phyloP scores from a whole-genome alignment of 352 stramenopile species.

The Phytophthora agathidicida region DNA sequence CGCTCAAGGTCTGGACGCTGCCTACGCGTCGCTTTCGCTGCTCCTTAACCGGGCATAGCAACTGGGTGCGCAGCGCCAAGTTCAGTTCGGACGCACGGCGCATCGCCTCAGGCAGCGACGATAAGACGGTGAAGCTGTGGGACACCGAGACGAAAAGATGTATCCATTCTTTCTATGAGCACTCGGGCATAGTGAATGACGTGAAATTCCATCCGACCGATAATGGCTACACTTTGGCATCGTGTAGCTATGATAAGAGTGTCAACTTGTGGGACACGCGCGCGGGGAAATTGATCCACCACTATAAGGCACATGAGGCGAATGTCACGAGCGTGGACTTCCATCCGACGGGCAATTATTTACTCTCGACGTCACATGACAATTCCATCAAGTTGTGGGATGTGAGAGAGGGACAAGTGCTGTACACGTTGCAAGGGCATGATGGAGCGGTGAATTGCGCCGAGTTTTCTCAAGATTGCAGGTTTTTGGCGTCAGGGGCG shows the following conservation, averaged over 20 bases:
- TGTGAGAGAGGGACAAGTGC: slow-evolving; percentile 90
- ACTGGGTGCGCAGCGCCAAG: slow-evolving; percentile 90
- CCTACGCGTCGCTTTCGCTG: slow-evolving; percentile 87
- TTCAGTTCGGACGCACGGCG: slow-evolving; percentile 82
- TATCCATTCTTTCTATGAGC: slow-evolving; percentile 89
- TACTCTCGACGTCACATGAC: slow-evolving; percentile 91
- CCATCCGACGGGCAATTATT: slow-evolving; percentile 91
- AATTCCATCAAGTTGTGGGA: slow-evolving; percentile 93
- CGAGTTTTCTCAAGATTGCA: slow-evolving; percentile 75
- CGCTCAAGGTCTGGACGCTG: slow-evolving; percentile 90
- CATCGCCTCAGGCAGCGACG: slow-evolving; percentile 85
- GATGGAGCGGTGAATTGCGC: slow-evolving; percentile 67
- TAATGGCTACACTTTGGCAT: slow-evolving; percentile 54
- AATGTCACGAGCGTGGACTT: slow-evolving; percentile 86
- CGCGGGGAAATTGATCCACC: slow-evolving; percentile 84
- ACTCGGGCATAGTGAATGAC: slow-evolving; percentile 79
- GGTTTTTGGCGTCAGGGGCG: slow-evolving; percentile 68
- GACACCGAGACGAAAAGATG: slow-evolving; percentile 82
- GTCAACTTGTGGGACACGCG: slow-evolving; percentile 90
- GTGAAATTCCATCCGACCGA: slow-evolving; percentile 90
- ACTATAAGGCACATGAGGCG: slow-evolving; percentile 91
- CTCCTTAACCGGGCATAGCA: slow-evolving; percentile 89
- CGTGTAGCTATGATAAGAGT: slow-evolving; percentile 71
- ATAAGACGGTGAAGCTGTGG: slow-evolving; percentile 94
- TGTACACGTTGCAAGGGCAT: slow-evolving; percentile 94